These are phyloP conservation scores for Angophora floribunda DNA, from an alignment of 345 rosid species.

Conservation along the genomic window DNA sequence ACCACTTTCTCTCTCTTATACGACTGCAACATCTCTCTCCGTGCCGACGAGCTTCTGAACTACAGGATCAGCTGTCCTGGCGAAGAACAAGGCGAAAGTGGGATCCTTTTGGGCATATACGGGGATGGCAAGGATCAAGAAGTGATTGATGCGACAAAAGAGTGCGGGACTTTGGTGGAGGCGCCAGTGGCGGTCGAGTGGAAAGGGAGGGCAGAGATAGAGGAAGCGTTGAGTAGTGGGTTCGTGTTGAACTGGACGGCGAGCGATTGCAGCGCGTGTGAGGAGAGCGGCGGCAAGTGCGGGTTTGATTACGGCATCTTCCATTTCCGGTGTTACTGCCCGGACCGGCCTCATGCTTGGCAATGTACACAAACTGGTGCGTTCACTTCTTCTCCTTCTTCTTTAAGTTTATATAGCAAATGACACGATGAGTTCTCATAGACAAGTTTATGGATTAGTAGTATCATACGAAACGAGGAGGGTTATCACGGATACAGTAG, in stretches of 20 bases:
- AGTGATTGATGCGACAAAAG: slow-evolving; percentile 3
- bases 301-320: slow-evolving; percentile 8
- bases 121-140: not conserved
- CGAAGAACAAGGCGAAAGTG: not conserved
- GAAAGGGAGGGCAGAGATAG: not conserved
- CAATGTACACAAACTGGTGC: not conserved
- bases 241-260: slow-evolving; percentile 37
- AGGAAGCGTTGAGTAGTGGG: slow-evolving; percentile 7
- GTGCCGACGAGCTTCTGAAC: not conserved
- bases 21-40: slow-evolving; percentile 8
- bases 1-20: not conserved
- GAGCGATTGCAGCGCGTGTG: slow-evolving; percentile 26
- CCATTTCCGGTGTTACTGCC: slow-evolving; percentile 40
- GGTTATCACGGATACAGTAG: not conserved
- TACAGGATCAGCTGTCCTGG: not conserved
- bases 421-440: not conserved
- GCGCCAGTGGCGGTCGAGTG: slow-evolving; percentile 6
- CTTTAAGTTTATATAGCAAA: not conserved
- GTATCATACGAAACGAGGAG: not conserved
- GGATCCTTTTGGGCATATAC: not conserved
- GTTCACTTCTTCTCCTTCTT: not conserved
- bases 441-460: not conserved
- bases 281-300: slow-evolving; percentile 33
- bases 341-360: slow-evolving; percentile 35
- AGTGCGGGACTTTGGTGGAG: slow-evolving; percentile 5